A percentile compares a stretch with the other conserved stretches of the same genome.
Evolutionary conservation across 139 green algal species (phyloP).

Genomic region (Choricystis sp.): DNA sequence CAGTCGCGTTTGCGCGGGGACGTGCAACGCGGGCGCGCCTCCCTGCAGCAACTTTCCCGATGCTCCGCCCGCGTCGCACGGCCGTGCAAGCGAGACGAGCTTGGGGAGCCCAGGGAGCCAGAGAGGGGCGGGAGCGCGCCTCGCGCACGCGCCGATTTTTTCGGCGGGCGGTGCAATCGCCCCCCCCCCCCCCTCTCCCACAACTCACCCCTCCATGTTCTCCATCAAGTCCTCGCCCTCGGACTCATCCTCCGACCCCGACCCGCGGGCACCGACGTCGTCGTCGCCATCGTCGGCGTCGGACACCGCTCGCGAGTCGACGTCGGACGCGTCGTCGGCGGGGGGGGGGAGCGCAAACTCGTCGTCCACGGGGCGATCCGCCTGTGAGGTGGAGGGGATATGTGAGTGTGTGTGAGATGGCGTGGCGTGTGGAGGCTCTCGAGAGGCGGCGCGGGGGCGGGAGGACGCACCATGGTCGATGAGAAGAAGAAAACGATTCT

Average conservation of each 20-base stretch:
- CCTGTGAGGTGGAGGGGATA: no score
- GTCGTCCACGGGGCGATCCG: background rate
- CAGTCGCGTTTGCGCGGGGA: no score
- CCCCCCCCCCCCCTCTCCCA: background rate
- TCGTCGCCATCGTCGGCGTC: background rate
- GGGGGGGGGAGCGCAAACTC: background rate
- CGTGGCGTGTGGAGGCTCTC: background rate
- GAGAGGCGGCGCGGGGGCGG: background rate
- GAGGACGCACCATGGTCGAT: no score
- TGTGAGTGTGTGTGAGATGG: background rate
- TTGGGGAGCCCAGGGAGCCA: no score
- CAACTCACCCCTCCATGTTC: slow-evolving; percentile 49
- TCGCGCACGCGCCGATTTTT: background rate
- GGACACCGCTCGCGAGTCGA: background rate
- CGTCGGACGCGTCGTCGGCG: background rate
- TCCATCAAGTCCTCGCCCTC: slow-evolving; percentile 86
- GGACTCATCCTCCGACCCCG: slow-evolving; percentile 29
- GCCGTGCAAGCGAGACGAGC: no score
- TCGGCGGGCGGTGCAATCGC: background rate
- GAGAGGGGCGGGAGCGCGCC: no score
- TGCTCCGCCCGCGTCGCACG: no score
- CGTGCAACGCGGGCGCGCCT: no score
- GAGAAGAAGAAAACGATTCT: no score
- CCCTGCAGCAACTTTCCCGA: no score
- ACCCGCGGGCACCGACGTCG: background rate